phyloP scores from a whole-genome alignment of 2,329 filamentous ascomycete genomes.

The Fusarium sp. region DNA sequence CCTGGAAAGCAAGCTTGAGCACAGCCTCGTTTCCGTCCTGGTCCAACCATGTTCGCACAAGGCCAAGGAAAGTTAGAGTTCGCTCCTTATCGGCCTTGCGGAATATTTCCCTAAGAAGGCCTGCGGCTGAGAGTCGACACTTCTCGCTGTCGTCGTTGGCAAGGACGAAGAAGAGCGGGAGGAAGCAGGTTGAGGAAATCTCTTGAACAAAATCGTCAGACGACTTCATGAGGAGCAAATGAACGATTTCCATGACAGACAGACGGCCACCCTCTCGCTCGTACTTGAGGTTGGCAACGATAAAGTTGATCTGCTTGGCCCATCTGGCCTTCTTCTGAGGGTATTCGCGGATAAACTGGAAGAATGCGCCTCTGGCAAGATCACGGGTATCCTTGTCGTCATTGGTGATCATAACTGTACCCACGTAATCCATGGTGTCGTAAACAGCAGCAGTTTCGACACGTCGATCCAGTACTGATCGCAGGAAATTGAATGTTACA shows the following conservation, averaged over 20 bases:
- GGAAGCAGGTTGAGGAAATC: conserved; percentile 82
- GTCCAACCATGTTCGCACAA: conserved; percentile 80
- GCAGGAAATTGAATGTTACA: conserved; percentile 93
- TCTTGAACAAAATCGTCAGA: conserved; percentile 85
- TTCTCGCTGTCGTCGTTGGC: conserved; percentile 89
- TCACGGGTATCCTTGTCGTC: conserved; percentile 90
- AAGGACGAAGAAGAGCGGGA: conserved; percentile 85
- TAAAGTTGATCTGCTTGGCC: conserved; percentile 87
- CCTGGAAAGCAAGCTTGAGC: conserved; percentile 78
- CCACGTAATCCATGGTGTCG: conserved; percentile 88
- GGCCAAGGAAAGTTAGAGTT: conserved; percentile 73
- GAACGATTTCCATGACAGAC: conserved; percentile 92
- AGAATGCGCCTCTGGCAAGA: conserved; percentile 87
- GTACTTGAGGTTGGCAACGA: conserved; percentile 92
- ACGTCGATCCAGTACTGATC: conserved; percentile 85
- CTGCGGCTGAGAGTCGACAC: conserved; percentile 84
- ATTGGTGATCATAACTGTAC: conserved; percentile 94
- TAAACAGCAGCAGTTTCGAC: conserved; percentile 90
- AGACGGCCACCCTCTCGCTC: conserved; percentile 87
- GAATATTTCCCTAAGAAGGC: conserved; percentile 84
- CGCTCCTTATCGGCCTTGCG: conserved; percentile 79
- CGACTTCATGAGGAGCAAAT: conserved; percentile 87
- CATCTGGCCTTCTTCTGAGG: conserved; percentile 91
- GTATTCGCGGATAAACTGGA: conserved; percentile 94
- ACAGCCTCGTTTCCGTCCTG: conserved; percentile 79